Evolutionary conservation across 768 basidiomycete genomes (phyloP), one percentile per base, ranked within the genome.

Genomic region (Candolleomyces aberdarensis): DNA sequence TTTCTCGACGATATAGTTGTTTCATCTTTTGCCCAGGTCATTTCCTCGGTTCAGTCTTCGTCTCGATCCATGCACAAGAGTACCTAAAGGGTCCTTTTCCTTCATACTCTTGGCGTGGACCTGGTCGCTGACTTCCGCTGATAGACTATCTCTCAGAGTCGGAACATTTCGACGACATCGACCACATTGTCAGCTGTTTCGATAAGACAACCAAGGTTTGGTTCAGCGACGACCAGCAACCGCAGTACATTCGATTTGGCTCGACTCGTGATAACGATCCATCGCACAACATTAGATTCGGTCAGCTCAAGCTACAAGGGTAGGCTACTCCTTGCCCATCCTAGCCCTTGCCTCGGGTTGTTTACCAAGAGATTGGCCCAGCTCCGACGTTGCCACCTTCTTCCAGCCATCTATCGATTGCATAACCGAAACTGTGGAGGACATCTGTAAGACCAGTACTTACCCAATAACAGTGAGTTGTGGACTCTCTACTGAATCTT

Each of bases 161-260:
- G 1, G 70, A 67, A 50, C 84, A 75, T 48, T 19, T 62, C 0
- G 78, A 74, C 2, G 80, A 83, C 54, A 62, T 83, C 20, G 60
- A 68, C 22, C 67, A 77, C 47, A 84, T 85, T 59, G 66, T 70
- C 1, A 65, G 67, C 19, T 74, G 72, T 47, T 85, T 85, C 58
- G 83, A 84, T 66, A 78, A 75, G 59, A 73, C 75, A 0, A 78
- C 83, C 1, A 85, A 83, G 56, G 66, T 78, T 7, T 69, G 74
- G 20, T 85, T 85, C 63, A 70, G 68, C 26, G 75, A 76, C 57
- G 59, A 70, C 8, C 53, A 62, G 3, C 78, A 83, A 22, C 74
- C 76, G 15, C 76, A 78, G 36, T 83, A 72, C 64, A 78, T 84
- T 59, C 77, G 74, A 53, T 83, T 84, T 56, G 82, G 83, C 14